phyloP scores from a whole-genome alignment of 306 rosid species.

The Vigna angularis region DNA sequence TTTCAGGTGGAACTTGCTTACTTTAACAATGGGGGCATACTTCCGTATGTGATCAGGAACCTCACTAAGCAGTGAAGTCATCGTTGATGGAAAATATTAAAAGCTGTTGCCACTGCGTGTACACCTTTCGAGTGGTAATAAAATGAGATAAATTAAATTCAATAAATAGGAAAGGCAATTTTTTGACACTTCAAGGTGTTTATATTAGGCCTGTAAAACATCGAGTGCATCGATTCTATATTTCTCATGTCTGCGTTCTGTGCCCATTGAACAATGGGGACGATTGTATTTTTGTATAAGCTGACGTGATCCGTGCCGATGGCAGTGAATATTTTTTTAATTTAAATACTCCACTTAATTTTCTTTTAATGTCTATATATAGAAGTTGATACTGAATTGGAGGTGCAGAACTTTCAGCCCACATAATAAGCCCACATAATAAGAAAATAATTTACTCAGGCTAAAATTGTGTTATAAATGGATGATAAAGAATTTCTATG shows the following conservation, averaged over 20 bases:
- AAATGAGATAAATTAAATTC: slow-evolving; percentile 52
- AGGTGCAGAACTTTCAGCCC: neutral
- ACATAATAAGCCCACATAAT: no score
- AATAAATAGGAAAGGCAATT: slow-evolving; percentile 47
- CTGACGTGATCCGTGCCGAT: slow-evolving; percentile 35
- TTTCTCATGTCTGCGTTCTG: slow-evolving; percentile 29
- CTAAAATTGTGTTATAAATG: no score
- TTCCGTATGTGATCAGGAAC: slow-evolving; percentile 88
- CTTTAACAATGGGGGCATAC: slow-evolving; percentile 90
- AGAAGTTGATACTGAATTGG: neutral
- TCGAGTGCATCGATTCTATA: slow-evolving; percentile 40
- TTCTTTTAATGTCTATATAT: neutral
- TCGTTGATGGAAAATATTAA: slow-evolving; percentile 34
- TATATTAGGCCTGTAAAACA: slow-evolving; percentile 50
- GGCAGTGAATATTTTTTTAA: slow-evolving; percentile 23
- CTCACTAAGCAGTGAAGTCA: slow-evolving; percentile 67
- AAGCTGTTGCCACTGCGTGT: slow-evolving; percentile 28
- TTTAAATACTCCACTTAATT: neutral
- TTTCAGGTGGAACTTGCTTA: slow-evolving; percentile 94
- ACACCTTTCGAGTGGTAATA: slow-evolving; percentile 50
- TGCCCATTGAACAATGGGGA: slow-evolving; percentile 44
- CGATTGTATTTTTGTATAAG: slow-evolving; percentile 31
- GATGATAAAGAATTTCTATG: no score
- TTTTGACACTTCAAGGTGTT: slow-evolving; percentile 43
- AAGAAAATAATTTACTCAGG: no score